Evolutionary conservation across 108 stramenopile species (phyloP).

Genomic region (Asterionellopsis glacialis): DNA sequence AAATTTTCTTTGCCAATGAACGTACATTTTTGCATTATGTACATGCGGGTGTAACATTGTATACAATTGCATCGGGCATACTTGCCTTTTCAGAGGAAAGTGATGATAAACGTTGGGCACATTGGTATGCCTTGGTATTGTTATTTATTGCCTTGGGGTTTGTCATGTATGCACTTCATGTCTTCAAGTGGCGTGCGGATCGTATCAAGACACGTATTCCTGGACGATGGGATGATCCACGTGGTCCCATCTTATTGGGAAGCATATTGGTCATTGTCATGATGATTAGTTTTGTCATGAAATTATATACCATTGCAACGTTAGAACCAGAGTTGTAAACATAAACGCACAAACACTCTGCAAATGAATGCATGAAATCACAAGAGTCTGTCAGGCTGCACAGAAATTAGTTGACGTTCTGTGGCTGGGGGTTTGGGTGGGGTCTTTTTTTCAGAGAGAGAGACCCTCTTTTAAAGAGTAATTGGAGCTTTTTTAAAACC

Average conservation of each 20-base stretch:
- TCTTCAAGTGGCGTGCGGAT: constrained; percentile 80
- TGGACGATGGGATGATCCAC: constrained; percentile 88
- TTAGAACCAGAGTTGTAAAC: not conserved
- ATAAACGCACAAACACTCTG: no score
- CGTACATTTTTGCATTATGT: constrained; percentile 96
- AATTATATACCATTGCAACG: constrained; percentile 42
- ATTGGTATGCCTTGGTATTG: constrained; percentile 81
- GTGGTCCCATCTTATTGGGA: constrained; percentile 78
- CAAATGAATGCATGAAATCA: no score
- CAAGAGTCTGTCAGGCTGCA: no score
- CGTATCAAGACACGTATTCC: constrained; percentile 81
- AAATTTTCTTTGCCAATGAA: constrained; percentile 97
- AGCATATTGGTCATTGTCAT: constrained; percentile 50
- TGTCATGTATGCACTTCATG: constrained; percentile 79
- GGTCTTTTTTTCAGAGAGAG: no score
- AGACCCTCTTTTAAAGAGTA: no score
- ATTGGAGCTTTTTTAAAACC: no score
- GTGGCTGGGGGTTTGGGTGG: no score
- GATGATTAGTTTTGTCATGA: constrained; percentile 64
- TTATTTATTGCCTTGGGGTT: constrained; percentile 74
- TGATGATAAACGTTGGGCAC: constrained; percentile 47
- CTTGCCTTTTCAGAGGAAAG: constrained; percentile 69
- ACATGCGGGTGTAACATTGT: constrained; percentile 78
- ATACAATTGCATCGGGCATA: constrained; percentile 77
- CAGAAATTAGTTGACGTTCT: no score